Evolutionary conservation across 495 filamentous ascomycete genomes (phyloP).

Genomic region (Annulohypoxylon moriforme): DNA sequence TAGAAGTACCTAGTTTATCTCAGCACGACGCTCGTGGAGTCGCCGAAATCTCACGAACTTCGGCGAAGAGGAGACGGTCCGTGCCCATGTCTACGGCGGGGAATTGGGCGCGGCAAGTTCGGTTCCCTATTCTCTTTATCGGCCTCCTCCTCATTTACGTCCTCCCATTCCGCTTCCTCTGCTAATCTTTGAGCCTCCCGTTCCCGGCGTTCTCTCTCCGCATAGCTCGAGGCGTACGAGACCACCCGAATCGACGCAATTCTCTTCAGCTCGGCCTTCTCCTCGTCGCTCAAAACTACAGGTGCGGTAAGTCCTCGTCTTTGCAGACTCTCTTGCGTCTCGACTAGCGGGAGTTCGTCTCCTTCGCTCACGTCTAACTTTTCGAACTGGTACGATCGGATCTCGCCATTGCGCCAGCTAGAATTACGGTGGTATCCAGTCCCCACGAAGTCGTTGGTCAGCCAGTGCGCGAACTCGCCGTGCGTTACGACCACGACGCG

Average conservation of each 20-base stretch:
- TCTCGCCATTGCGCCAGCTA: constrained; percentile 68
- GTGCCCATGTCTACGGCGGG: background rate
- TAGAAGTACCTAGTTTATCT: background rate
- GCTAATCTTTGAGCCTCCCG: background rate
- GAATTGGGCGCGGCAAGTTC: background rate
- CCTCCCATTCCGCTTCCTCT: background rate
- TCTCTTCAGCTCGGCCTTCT: constrained; percentile 2
- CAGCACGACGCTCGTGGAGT: background rate
- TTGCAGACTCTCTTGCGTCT: constrained; percentile 62
- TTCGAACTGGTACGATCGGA: constrained; percentile 71
- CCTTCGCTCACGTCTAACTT: constrained; percentile 58
- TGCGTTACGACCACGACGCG: constrained; percentile 65
- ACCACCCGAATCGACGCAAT: constrained; percentile 1
- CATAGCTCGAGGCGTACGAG: background rate
- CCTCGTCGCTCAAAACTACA: background rate
- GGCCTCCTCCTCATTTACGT: background rate
- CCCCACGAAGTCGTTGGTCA: constrained; percentile 80
- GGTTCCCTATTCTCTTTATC: background rate
- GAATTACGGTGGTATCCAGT: constrained; percentile 43
- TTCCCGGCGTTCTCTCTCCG: background rate
- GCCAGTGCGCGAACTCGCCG: constrained; percentile 62
- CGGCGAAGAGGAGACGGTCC: background rate
- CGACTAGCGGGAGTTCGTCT: constrained; percentile 57
- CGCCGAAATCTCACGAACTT: background rate
- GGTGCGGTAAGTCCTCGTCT: constrained; percentile 11